Conservation (phyloP, 345 rosid species). For the Crucihimalaya himalaica region DNA sequence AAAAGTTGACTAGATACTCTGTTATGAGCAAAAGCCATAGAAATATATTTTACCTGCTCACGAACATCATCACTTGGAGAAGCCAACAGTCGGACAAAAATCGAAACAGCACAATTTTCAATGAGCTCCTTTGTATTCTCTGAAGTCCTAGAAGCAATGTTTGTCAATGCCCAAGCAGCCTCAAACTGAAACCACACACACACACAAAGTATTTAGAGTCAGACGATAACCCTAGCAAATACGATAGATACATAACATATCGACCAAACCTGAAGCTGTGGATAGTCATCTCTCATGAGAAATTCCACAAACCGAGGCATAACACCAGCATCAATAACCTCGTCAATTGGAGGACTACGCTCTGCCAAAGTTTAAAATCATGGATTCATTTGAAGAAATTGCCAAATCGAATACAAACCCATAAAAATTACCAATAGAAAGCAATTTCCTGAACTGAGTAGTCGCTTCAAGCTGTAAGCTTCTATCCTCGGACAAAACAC, state of each 20-base stretch:
- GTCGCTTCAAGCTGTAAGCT: conserved; percentile 73
- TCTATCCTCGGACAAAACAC: conserved; percentile 62
- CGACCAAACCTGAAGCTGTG: conserved; percentile 73
- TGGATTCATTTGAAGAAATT: conserved; percentile 2
- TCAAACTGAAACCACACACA: conserved; percentile 57
- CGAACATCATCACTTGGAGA: conserved; percentile 84
- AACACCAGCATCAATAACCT: conserved; percentile 78
- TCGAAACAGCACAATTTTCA: conserved; percentile 79
- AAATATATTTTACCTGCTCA: conserved; percentile 64
- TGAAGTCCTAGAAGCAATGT: conserved; percentile 88
- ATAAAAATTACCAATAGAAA: conserved; percentile 62
- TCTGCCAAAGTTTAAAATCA: conserved; percentile 40
- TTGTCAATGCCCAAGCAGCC: conserved; percentile 91
- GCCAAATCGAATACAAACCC: neutral
- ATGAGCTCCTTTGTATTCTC: conserved; percentile 80
- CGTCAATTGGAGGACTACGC: conserved; percentile 86
- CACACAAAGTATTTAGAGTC: neutral
- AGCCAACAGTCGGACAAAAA: conserved; percentile 64
- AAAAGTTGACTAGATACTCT: neutral
- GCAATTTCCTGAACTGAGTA: conserved; percentile 77
- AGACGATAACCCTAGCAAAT: neutral
- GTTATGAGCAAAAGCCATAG: neutral
- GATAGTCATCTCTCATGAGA: conserved; percentile 76
- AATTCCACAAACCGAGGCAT: conserved; percentile 86
- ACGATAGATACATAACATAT: neutral